These are phyloP conservation scores for Ogataea paraovalis DNA, from an alignment of 805 yeast genomes.

Conservation along the genomic window DNA sequence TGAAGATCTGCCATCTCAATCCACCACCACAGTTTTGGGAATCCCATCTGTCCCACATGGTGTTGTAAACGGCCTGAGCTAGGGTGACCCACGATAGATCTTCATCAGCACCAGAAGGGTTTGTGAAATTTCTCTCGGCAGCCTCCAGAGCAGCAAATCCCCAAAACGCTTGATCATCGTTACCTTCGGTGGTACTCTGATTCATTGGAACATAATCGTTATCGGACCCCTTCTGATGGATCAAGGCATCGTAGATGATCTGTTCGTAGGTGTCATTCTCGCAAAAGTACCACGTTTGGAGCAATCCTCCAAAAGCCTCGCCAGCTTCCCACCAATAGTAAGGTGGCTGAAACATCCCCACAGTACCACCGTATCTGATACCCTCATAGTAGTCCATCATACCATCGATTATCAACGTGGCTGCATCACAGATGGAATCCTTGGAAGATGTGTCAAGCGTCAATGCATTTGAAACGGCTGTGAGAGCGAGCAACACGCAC, in stretches of 20 bases:
- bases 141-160: constrained; percentile 84
- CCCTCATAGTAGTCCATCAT: constrained; percentile 81
- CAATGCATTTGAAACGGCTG: constrained; percentile 1
- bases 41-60: constrained; percentile 83
- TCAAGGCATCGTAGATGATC: constrained; percentile 54
- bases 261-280: constrained; percentile 60
- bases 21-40: constrained; percentile 63
- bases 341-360: constrained; percentile 70
- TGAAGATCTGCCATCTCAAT: constrained; percentile 86
- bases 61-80: constrained; percentile 82
- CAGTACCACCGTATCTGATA: constrained; percentile 54
- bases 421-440: constrained; percentile 40
- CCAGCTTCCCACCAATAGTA: constrained; percentile 95
- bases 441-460: constrained; percentile 17
- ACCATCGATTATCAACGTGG: constrained; percentile 62
- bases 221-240: constrained; percentile 61
- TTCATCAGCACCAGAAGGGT: constrained; percentile 46
- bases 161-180: constrained; percentile 94
- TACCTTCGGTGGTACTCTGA: constrained; percentile 83
- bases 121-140: constrained; percentile 76
- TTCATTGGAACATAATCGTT: constrained; percentile 74
- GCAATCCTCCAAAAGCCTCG: constrained; percentile 63
- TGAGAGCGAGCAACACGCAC: not conserved
- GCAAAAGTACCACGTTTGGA: constrained; percentile 73
- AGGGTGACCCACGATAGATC: constrained; percentile 58